These are phyloP conservation scores for Gossypioides kirkii DNA, from an alignment of 345 rosid genomes.

Conservation along the genomic window DNA sequence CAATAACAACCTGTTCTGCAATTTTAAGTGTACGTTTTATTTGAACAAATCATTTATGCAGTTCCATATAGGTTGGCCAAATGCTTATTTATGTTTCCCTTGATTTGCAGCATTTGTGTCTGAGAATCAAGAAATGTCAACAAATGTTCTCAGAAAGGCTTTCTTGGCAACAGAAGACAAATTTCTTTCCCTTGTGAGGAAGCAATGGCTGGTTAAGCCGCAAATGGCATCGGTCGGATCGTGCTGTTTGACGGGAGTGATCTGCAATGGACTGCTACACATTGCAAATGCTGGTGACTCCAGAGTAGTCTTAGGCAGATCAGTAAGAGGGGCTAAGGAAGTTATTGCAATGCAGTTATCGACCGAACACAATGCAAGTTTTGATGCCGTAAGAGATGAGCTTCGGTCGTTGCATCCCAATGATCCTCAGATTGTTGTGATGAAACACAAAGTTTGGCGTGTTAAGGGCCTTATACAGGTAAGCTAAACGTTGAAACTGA, in stretches of 20 bases:
- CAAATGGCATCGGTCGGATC: slow-evolving; percentile 78
- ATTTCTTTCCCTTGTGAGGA: slow-evolving; percentile 54
- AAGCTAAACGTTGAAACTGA: background rate
- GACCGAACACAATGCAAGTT: slow-evolving; percentile 65
- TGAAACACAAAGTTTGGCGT: slow-evolving; percentile 72
- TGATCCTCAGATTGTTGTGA: slow-evolving; percentile 52
- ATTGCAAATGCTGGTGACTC: slow-evolving; percentile 82
- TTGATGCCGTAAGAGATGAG: slow-evolving; percentile 60
- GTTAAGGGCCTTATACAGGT: slow-evolving; percentile 86
- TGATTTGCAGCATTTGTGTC: slow-evolving; percentile 46
- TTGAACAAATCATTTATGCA: background rate
- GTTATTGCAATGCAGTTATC: slow-evolving; percentile 60
- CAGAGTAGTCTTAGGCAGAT: slow-evolving; percentile 61
- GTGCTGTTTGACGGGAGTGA: slow-evolving; percentile 64
- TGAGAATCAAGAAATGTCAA: slow-evolving; percentile 41
- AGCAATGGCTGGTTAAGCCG: slow-evolving; percentile 56
- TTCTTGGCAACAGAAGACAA: slow-evolving; percentile 53
- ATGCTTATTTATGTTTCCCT: background rate
- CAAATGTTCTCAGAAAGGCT: slow-evolving; percentile 48
- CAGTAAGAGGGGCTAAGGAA: slow-evolving; percentile 31
- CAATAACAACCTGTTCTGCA: slow-evolving; percentile 47
- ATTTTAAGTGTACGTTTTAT: slow-evolving; percentile 52
- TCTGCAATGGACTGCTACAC: slow-evolving; percentile 60
- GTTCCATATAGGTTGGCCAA: background rate
- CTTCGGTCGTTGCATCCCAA: slow-evolving; percentile 59